Conservation (phyloP, 179 eudicot genomes). For the Silene vulgaris region DNA sequence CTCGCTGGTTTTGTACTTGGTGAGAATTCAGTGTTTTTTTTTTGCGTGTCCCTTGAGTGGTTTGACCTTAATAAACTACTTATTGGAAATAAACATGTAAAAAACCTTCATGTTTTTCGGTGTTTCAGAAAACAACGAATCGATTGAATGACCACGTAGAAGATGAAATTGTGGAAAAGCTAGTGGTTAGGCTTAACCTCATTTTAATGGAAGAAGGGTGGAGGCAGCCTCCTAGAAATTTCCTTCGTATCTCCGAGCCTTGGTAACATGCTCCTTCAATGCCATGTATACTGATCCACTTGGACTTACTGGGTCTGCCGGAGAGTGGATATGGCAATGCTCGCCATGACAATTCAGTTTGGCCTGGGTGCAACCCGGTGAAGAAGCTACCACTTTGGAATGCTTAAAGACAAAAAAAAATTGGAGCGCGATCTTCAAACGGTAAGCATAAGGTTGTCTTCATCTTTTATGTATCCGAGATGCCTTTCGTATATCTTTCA, state of each 20-base stretch:
- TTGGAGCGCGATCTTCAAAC: not conserved
- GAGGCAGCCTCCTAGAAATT: conserved; percentile 47
- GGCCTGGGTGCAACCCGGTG: not conserved
- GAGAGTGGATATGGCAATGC: not conserved
- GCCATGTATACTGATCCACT: not conserved
- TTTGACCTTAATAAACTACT: no score
- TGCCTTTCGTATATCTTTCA: not conserved
- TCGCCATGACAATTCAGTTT: no score
- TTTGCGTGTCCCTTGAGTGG: no score
- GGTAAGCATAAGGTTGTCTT: conserved; percentile 15
- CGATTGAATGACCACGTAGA: conserved; percentile 25
- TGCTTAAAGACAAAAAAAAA: not conserved
- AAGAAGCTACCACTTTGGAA: not conserved
- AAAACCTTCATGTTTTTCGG: conserved; percentile 6
- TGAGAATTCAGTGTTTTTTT: no score
- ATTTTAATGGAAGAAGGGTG: conserved; percentile 80
- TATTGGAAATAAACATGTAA: not conserved
- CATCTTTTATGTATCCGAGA: conserved; percentile 3
- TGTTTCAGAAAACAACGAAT: conserved; percentile 35
- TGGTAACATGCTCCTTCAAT: conserved; percentile 39
- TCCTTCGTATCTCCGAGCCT: conserved; percentile 64
- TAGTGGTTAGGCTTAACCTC: conserved; percentile 63
- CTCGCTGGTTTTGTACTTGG: no score
- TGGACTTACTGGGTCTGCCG: not conserved
- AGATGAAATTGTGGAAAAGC: conserved; percentile 59